These are phyloP conservation scores for Kwoniella shivajii DNA, from an alignment of 1,284 basidiomycete genomes.

Conservation along the genomic window DNA sequence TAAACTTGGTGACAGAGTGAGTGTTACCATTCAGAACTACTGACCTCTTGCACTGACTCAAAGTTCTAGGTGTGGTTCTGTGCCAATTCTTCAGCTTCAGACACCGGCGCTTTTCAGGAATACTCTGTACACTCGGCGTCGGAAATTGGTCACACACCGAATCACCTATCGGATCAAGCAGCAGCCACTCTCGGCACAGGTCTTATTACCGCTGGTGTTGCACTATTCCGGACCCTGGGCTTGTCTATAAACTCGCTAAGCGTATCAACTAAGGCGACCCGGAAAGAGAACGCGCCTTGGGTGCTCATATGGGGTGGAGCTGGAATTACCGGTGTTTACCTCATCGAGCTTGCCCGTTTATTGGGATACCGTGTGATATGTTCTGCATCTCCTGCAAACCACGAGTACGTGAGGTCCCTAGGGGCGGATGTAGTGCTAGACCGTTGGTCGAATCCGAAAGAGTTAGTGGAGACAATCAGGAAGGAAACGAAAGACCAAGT, in stretches of 20 bases:
- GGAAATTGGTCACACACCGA: constrained; percentile 28
- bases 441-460: constrained; percentile 38
- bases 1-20: constrained; percentile 32
- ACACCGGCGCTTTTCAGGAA: constrained; percentile 34
- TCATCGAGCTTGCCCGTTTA: constrained; percentile 56
- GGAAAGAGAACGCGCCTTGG: constrained; percentile 11
- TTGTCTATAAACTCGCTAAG: constrained; percentile 8
- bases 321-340: constrained; percentile 47
- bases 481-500: constrained; percentile 41
- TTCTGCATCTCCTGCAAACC: constrained; percentile 53
- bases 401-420: constrained; percentile 43
- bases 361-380: constrained; percentile 54
- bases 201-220: constrained; percentile 32
- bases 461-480: constrained; percentile 29
- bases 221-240: constrained; percentile 27
- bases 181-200: constrained; percentile 35
- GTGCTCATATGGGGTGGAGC: constrained; percentile 32
- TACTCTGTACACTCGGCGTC: constrained; percentile 26
- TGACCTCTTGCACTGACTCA: background rate
- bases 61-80: constrained; percentile 34
- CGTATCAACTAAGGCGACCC: background rate
- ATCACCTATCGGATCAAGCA: constrained; percentile 22
- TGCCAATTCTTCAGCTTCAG: constrained; percentile 21
- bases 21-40: constrained; percentile 1
- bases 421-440: constrained; percentile 57